These are phyloP conservation scores for Gonium pectorale DNA, from an alignment of 139 green algal genomes.

Conservation along the genomic window DNA sequence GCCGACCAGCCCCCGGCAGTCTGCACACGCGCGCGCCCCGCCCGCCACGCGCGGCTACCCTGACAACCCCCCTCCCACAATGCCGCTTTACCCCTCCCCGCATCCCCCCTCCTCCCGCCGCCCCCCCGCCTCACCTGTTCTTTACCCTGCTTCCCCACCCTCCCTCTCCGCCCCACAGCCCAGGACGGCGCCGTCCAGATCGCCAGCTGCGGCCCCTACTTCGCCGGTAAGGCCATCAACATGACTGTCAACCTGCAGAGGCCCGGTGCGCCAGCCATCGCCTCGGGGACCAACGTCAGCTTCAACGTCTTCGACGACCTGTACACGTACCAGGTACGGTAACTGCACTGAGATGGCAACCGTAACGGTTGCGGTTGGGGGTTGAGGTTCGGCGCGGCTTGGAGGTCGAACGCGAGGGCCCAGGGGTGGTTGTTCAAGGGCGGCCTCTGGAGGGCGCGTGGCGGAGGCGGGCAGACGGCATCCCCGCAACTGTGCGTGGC, in stretches of 20 bases:
- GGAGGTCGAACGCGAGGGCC: no score
- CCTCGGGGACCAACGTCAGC: not conserved
- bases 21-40: no score
- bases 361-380: no score
- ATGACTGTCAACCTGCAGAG: not conserved
- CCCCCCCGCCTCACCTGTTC: not conserved
- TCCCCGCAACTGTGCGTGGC: no score
- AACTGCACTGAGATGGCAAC: no score
- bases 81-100: not conserved
- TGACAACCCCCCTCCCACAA: not conserved
- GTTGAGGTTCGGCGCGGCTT: no score
- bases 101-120: not conserved
- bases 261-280: not conserved
- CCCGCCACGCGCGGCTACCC: not conserved
- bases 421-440: no score
- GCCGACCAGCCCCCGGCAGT: no score
- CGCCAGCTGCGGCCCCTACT: not conserved
- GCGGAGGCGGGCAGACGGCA: no score
- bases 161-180: no score
- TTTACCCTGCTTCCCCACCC: not conserved
- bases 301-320: conserved; percentile 32
- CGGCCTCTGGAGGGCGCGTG: no score
- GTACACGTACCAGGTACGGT: conserved; percentile 19
- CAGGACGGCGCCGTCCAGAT: not conserved
- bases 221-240: not conserved